phyloP scores from a whole-genome alignment of 139 green algal genomes.

The Pycnococcus provasolii region DNA sequence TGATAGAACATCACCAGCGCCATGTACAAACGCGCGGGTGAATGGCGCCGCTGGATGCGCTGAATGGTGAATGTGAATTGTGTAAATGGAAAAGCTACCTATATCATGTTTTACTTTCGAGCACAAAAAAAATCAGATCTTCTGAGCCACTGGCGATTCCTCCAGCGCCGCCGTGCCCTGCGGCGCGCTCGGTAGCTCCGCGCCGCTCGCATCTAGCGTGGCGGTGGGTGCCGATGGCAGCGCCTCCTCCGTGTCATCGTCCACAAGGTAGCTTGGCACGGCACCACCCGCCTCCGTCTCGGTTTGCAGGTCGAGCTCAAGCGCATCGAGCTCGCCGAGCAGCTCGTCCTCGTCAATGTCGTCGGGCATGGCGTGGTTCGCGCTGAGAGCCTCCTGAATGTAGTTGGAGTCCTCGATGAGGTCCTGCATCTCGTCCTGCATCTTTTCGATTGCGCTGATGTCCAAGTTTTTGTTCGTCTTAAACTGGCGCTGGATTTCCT shows the following conservation, averaged over 20 bases:
- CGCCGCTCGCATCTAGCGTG: neutral
- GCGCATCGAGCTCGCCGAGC: slow-evolving; percentile 88
- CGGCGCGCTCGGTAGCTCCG: neutral
- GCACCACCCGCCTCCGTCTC: slow-evolving; percentile 3
- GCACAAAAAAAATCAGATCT: too few relatives aligned
- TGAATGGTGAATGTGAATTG: too few relatives aligned
- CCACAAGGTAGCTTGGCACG: slow-evolving; percentile 22
- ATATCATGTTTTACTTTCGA: too few relatives aligned
- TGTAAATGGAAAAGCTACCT: too few relatives aligned
- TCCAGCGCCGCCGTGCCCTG: neutral
- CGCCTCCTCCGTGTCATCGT: neutral
- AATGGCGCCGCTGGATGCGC: too few relatives aligned
- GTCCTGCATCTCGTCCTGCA: slow-evolving; percentile 91
- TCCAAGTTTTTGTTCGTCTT: slow-evolving; percentile 71
- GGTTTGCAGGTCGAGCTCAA: slow-evolving; percentile 41
- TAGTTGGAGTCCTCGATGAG: slow-evolving; percentile 82
- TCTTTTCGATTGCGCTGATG: slow-evolving; percentile 86
- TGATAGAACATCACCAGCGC: too few relatives aligned
- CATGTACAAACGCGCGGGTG: too few relatives aligned
- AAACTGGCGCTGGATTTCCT: slow-evolving; percentile 72
- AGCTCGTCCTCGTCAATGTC: slow-evolving; percentile 94
- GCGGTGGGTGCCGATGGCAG: neutral
- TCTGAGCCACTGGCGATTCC: neutral
- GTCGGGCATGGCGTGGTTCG: slow-evolving; percentile 75
- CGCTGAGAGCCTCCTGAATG: slow-evolving; percentile 78